Evolutionary conservation across 148 eudicot genomes (phyloP).

Genomic region (Spergularia marina): DNA sequence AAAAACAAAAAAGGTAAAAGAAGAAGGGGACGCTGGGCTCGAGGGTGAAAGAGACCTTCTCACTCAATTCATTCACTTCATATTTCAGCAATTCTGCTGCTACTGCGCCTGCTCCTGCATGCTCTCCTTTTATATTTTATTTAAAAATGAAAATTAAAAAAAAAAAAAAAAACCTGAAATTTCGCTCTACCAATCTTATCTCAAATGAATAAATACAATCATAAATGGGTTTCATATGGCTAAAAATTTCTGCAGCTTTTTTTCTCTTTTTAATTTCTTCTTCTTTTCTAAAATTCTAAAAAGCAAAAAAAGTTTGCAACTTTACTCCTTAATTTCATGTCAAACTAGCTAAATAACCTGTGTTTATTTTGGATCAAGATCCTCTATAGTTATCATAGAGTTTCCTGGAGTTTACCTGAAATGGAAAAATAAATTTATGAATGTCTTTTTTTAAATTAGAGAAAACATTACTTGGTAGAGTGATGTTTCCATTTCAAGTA

Average conservation of each 20-base stretch:
- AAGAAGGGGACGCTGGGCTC: conserved; percentile 32
- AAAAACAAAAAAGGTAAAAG: background rate
- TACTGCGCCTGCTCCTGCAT: no score
- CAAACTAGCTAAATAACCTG: no score
- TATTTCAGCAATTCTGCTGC: background rate
- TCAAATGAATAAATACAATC: conserved; percentile 29
- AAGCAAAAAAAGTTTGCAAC: background rate
- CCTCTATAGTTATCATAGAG: no score
- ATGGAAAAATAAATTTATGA: no score
- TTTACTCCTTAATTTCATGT: no score
- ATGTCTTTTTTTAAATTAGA: no score
- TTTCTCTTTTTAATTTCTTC: background rate
- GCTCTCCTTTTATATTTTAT: background rate
- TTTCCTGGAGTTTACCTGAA: no score
- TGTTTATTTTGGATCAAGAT: no score
- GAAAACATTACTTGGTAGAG: no score
- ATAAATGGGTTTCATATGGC: conserved; percentile 22
- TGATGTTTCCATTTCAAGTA: no score
- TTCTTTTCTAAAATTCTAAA: conserved; percentile 8
- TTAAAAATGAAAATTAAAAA: no score
- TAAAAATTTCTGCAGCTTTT: conserved; percentile 19
- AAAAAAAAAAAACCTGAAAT: background rate
- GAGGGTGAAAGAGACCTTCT: conserved; percentile 17
- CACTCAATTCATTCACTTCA: conserved; percentile 26
- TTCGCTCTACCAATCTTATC: conserved; percentile 2